Evolutionary conservation across 2,329 filamentous ascomycete species (phyloP), one percentile per base, ranked within the genome.

Genomic region (Rhynchosporium graminicola): DNA sequence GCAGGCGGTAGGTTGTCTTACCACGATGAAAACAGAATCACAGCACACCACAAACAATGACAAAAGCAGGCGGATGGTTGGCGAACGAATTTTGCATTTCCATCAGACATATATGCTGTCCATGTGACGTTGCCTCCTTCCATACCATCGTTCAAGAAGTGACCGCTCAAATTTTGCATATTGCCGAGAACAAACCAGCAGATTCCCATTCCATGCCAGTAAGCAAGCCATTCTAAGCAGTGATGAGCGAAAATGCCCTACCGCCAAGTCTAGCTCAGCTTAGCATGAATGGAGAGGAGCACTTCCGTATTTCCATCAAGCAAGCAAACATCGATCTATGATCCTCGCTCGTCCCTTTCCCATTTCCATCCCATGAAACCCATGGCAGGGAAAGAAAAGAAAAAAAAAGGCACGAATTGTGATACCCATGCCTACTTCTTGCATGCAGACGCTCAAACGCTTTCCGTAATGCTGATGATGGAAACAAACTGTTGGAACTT

Each of bases 281-380:
- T 68, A 66, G 67, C 67, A 65, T 70, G 66, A 68, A 74, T 74
- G 72, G 72, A 70, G 72, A 71, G 72, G 72, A 74, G 72, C 72
- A 74, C 72, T 74, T 74, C 72, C 72, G 67, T 74, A 69, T 36
- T 73, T 70, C 72, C 72, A 74, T 73, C 70, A 71, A 71, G 62
- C 66, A 36, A 33, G 64, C 65, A 68, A 66, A 62, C 65, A 69
- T 70, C 63, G 59, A 65, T 63, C 63, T 63, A 42, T 29, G 40
- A 40, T 66, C 67, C 45, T 66, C 65, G 50, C 13, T 54, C 42
- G 43, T 56, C 36, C 36, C 20, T 47, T 46, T 52, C 33, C 52
- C 38, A 51, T 54, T 48, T 54, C 58, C 46, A 58, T 57, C 47
- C 57, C 47, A 47, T 61, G 62, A 61, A 60, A 58, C 67, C 62